These are phyloP conservation scores for Ploettnerulaceae sp. DNA, from an alignment of 2,329 filamentous ascomycete genomes.

Conservation along the genomic window DNA sequence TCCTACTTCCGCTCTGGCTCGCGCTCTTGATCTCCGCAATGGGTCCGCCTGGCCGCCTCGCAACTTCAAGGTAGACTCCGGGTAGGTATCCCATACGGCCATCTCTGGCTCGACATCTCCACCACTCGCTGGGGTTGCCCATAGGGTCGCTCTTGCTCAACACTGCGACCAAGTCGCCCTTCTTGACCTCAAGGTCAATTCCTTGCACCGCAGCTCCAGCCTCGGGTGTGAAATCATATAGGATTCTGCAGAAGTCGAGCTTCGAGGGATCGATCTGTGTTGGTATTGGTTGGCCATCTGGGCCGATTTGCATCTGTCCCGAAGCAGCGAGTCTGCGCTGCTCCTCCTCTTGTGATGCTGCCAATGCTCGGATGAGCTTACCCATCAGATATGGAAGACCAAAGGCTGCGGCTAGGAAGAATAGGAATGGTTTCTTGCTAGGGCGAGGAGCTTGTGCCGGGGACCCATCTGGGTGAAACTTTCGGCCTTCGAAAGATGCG, in stretches of 20 bases:
- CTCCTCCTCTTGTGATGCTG: constrained; percentile 80
- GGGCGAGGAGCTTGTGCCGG: constrained; percentile 58
- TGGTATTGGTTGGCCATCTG: constrained; percentile 41
- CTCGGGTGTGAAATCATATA: constrained; percentile 91
- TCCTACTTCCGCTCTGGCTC: constrained; percentile 43
- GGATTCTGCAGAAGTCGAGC: constrained; percentile 90
- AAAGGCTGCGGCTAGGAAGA: constrained; percentile 92
- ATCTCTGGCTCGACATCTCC: constrained; percentile 87
- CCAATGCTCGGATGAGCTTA: constrained; percentile 84
- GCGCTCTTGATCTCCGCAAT: constrained; percentile 33
- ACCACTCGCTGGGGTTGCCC: constrained; percentile 93
- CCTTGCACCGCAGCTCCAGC: constrained; percentile 57
- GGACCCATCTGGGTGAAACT: constrained; percentile 58
- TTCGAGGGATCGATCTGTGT: constrained; percentile 76
- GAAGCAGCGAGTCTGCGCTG: constrained; percentile 51
- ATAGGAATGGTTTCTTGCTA: constrained; percentile 90
- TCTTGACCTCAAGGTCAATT: constrained; percentile 86
- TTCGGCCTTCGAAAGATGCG: constrained; percentile 76
- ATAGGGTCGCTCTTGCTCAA: constrained; percentile 88
- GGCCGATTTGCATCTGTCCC: constrained; percentile 47
- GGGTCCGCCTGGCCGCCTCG: constrained; percentile 47
- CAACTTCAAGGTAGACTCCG: constrained; percentile 80
- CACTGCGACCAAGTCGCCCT: constrained; percentile 92
- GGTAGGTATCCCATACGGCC: constrained; percentile 90
- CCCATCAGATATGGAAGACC: constrained; percentile 95